Conservation (phyloP, 2,329 filamentous ascomycete species). For the Ilyonectria robusta region DNA sequence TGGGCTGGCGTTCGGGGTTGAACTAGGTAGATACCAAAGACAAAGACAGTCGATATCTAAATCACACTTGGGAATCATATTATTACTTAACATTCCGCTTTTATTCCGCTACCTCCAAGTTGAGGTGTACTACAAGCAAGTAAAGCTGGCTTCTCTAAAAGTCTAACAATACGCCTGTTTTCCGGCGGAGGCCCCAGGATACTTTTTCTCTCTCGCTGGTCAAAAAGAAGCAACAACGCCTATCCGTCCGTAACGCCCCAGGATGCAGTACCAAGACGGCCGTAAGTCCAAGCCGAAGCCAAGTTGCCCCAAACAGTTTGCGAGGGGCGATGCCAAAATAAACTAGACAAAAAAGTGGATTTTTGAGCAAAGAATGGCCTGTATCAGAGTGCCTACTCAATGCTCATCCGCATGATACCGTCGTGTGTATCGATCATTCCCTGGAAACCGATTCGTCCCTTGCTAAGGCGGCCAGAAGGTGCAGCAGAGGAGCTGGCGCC, state of each 20-base stretch:
- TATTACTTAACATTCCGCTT: slow-evolving; percentile 17
- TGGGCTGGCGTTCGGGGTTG: slow-evolving; percentile 43
- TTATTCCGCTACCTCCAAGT: slow-evolving; percentile 16
- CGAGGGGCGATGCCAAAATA: not conserved
- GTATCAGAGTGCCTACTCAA: slow-evolving; percentile 72
- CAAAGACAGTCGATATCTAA: slow-evolving; percentile 31
- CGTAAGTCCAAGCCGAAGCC: not conserved
- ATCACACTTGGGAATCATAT: slow-evolving; percentile 28
- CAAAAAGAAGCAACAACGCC: slow-evolving; percentile 23
- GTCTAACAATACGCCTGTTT: slow-evolving; percentile 6
- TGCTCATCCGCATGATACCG: slow-evolving; percentile 96
- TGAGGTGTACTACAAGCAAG: slow-evolving; percentile 35
- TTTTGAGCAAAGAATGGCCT: not conserved
- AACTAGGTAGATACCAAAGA: slow-evolving; percentile 43
- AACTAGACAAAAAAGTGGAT: not conserved
- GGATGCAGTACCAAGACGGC: slow-evolving; percentile 34
- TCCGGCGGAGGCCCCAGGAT: slow-evolving; percentile 9
- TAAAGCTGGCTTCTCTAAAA: slow-evolving; percentile 30
- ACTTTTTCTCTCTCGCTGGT: not conserved
- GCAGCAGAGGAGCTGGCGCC: slow-evolving; percentile 52
- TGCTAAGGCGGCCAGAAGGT: slow-evolving; percentile 64
- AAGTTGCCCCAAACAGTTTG: not conserved
- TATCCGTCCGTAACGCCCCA: slow-evolving; percentile 38
- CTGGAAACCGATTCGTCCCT: slow-evolving; percentile 82
- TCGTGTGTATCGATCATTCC: slow-evolving; percentile 98